Conservation (phyloP, 371 early-diverging fungal genomes). For the Lichtheimia corymbifera region DNA sequence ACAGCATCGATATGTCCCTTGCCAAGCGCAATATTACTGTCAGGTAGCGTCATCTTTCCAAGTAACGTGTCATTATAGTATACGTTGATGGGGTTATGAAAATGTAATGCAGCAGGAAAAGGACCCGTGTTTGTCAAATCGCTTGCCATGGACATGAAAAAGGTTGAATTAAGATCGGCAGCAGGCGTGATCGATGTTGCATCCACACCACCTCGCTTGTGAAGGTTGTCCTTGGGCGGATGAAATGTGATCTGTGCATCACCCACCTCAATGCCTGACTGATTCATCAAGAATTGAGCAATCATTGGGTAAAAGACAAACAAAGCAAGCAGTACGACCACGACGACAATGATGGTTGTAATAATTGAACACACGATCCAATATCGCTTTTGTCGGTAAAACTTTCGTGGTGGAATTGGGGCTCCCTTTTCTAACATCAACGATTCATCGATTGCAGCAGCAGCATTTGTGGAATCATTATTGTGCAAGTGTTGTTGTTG, state of each 20-base stretch:
- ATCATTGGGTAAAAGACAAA: constrained; percentile 63
- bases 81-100: constrained; percentile 54
- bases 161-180: constrained; percentile 33
- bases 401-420: constrained; percentile 33
- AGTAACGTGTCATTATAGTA: constrained; percentile 51
- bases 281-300: constrained; percentile 56
- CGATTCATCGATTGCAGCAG: too few relatives aligned
- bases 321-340: constrained; percentile 46
- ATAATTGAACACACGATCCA: constrained; percentile 57
- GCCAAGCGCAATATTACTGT: constrained; percentile 49
- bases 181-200: too few relatives aligned
- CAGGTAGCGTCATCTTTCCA: constrained; percentile 56
- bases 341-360: constrained; percentile 44
- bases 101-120: constrained; percentile 53
- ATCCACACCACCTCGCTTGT: constrained; percentile 30
- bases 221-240: constrained; percentile 13
- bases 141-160: constrained; percentile 51
- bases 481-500: too few relatives aligned
- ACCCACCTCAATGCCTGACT: constrained; percentile 46
- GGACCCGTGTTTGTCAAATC: constrained; percentile 55
- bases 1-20: constrained; percentile 41
- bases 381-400: constrained; percentile 57
- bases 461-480: too few relatives aligned
- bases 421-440: constrained; percentile 30
- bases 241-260: constrained; percentile 53